Evolutionary conservation across 768 basidiomycete genomes (phyloP), one percentile per base, ranked within the genome.

Genomic region (Naganishia kalamii): DNA sequence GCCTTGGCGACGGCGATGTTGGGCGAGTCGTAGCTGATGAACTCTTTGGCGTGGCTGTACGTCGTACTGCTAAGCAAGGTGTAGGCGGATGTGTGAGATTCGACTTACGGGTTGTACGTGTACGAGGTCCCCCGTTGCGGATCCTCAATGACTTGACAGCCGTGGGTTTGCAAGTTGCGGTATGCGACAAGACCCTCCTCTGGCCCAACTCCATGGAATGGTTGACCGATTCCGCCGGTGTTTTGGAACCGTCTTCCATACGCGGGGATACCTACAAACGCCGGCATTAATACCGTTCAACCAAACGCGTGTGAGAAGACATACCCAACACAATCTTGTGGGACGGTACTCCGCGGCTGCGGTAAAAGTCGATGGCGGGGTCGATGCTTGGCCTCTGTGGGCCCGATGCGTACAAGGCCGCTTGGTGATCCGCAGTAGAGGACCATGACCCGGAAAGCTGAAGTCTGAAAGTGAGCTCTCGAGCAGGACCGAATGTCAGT

Each of bases 231-330:
- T 0, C 94, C 94, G 48, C 84, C 79, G 0, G 92, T 92, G 72
- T 87, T 85, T 74, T 85, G 80, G 81, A 99, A 99, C 44, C 88
- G 88, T 27, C 94, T 85, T 0, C 96, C 96, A 70, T 98, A 99
- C 4, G 96, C 82, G 0, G 96, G 96, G 49, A 98, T 84, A 12
- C 94, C 79, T 79, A n/a, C 13, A n/a, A n/a, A 44, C n/a, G n/a
- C n/a, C n/a, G n/a, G 66, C 6, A 17, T n/a, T 6, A 12, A 21
- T 11, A 50, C 17, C 30, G 12, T 11, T 23, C 29, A 43, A 19
- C 15, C n/a, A 21, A 27, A 23, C 23, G 2, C 23, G 23, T 17
- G 12, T 12, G 19, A 30, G 5, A 8, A 21, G 3, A 52, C 74
- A 61, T 52, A 60, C 88, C 94, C 65, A 98, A 79, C 59, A 98